Base-by-base conservation (phyloP, 768 basidiomycete species). In the Mycena venus region DNA sequence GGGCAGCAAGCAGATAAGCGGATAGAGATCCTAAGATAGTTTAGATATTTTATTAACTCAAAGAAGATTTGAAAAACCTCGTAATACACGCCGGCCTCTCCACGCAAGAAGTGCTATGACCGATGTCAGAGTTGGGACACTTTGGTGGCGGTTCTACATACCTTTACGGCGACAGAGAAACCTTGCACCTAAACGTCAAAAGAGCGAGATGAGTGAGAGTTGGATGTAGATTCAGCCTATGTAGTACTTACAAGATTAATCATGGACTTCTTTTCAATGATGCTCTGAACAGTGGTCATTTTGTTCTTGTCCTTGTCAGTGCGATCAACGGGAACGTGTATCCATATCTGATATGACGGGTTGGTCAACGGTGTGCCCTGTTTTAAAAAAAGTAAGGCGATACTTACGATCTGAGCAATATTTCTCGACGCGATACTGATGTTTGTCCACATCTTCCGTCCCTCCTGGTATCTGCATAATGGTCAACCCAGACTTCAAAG, bases 261-360 rank as follows among this genome's bases (percentile, higher is more conserved):
- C 88, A 93, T 92, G 2, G 90, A 90, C 84, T 92, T 92, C 83
- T 94, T 95, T 85, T 94, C 93, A 59, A 94, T 88, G 17, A 91
- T 79, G 17, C 85, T 86, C 78, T 90, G 82, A n/a, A 77, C 76
- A 5, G 84, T 83, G 59, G 82, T 80, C 69, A 79, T 80, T 67
- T 79, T 78, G 27, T 78, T 79, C 12, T 74, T 71, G 6, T 73
- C 80, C 75, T 84, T 85, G 70, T 83, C 83, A 6, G 81, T 77
- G 31, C 90, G 84, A 4, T 89, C 86, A 32, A 79, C 78, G 2
- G 90, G 84, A 4, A 90, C 85, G 75, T 92, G 91, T 42, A 91
- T 83, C 90, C 89, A 93, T 51, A 90, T 87, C 90, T 89, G 40
- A 27, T 47, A 15, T n/a, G n/a, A 4, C 31, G 7, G 21, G 9